These are phyloP conservation scores for Vitis rupestris DNA, from an alignment of 164 flowering plant species.

Conservation along the genomic window DNA sequence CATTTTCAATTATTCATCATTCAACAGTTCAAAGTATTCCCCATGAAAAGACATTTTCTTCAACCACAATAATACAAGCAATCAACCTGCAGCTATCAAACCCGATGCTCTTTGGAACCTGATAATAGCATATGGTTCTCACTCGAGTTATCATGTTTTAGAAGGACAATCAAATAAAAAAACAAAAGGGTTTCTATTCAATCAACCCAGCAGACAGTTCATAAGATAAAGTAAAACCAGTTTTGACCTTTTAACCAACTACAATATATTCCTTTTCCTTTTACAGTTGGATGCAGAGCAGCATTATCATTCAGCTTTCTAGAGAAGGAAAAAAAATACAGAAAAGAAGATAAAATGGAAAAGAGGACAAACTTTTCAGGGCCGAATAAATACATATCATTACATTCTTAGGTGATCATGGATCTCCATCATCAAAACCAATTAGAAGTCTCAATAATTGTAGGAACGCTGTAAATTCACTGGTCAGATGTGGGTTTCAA, in stretches of 20 bases:
- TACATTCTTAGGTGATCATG: neutral
- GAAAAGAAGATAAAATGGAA: neutral
- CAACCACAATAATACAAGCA: too few relatives aligned
- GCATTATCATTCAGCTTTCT: neutral
- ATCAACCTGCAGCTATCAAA: neutral
- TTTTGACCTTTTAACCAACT: neutral
- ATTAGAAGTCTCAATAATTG: neutral
- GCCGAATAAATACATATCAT: constrained; percentile 3
- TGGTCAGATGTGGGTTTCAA: constrained; percentile 39
- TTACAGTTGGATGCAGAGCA: constrained; percentile 1
- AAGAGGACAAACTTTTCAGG: neutral
- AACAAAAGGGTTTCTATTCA: neutral
- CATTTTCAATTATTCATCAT: too few relatives aligned
- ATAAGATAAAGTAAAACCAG: neutral
- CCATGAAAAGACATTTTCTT: too few relatives aligned
- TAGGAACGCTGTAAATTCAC: constrained; percentile 1
- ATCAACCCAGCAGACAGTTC: neutral
- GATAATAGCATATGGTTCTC: neutral
- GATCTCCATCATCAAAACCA: constrained; percentile 6
- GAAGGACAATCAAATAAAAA: neutral
- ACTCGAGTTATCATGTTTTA: constrained; percentile 1
- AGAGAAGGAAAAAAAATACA: neutral
- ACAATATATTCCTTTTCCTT: neutral
- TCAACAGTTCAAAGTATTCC: too few relatives aligned
- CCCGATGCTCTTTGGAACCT: constrained; percentile 1